phyloP scores from a whole-genome alignment of 2,329 filamentous ascomycete genomes.

The Ophiostoma perfectum region DNA sequence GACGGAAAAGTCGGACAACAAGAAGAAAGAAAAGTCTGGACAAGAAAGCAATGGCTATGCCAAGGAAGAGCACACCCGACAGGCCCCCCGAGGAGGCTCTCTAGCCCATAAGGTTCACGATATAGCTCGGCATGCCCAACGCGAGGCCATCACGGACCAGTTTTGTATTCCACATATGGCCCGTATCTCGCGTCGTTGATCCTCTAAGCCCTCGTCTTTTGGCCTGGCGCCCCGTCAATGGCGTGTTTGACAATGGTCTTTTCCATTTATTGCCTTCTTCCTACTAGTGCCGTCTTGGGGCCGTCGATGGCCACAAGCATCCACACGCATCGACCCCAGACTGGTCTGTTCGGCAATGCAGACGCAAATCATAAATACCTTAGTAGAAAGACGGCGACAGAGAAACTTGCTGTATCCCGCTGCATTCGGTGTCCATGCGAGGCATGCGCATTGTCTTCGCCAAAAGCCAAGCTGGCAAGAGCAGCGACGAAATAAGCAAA shows the following conservation, averaged over 20 bases:
- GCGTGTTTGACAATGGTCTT: slow-evolving; percentile 4
- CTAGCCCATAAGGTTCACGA: not conserved
- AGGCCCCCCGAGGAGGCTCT: not conserved
- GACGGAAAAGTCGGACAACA: too few relatives aligned
- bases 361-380: too few relatives aligned
- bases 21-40: too few relatives aligned
- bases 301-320: slow-evolving; percentile 6
- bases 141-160: not conserved
- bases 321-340: slow-evolving; percentile 11
- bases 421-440: too few relatives aligned
- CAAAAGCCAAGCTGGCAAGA: not conserved
- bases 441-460: not conserved
- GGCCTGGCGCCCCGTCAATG: not conserved
- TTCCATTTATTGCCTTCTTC: slow-evolving; percentile 12
- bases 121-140: not conserved
- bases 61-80: not conserved
- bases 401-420: too few relatives aligned
- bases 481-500: slow-evolving; percentile 9
- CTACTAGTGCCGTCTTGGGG: slow-evolving; percentile 14
- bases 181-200: too few relatives aligned
- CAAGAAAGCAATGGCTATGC: too few relatives aligned
- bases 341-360: slow-evolving; percentile 14
- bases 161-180: not conserved
- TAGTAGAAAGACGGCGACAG: too few relatives aligned
- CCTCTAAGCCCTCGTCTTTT: not conserved